Conservation (phyloP, 208 protist species). For the Crithidia bombi region DNA sequence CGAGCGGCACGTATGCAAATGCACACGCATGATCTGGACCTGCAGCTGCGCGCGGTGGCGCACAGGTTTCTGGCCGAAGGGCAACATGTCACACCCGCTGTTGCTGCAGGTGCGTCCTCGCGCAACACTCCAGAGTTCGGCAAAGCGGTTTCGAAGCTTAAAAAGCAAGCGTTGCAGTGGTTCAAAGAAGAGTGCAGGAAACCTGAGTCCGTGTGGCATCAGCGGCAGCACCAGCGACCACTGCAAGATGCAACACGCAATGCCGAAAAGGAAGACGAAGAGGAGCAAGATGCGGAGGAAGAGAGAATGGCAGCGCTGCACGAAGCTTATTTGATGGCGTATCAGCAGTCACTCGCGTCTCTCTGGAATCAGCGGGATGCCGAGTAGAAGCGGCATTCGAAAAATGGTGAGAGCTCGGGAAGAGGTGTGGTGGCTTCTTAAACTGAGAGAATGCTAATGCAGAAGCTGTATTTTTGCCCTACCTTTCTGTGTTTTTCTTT, state of each 20-base stretch:
- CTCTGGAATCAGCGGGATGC: slow-evolving; percentile 7
- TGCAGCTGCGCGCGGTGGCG: slow-evolving; percentile 53
- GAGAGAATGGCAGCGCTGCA: slow-evolving; percentile 7
- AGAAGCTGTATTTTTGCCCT: too few species aligned
- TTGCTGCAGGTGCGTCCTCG: background rate
- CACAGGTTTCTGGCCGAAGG: slow-evolving; percentile 35
- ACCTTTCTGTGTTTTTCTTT: too few species aligned
- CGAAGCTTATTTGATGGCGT: slow-evolving; percentile 8
- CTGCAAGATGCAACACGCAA: too few species aligned
- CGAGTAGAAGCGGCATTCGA: too few species aligned
- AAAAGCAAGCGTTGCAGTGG: slow-evolving; percentile 13
- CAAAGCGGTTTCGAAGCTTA: slow-evolving; percentile 3
- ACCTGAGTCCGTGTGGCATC: too few species aligned
- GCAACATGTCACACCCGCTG: background rate
- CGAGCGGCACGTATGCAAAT: background rate
- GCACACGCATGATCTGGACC: slow-evolving; percentile 37
- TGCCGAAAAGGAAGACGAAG: too few species aligned
- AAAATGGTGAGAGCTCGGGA: too few species aligned
- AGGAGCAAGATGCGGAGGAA: background rate
- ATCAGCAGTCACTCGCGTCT: background rate
- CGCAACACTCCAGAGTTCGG: background rate
- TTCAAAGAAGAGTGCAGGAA: slow-evolving; percentile 21
- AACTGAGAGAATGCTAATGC: too few species aligned
- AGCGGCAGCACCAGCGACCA: too few species aligned
- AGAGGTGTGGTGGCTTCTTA: too few species aligned